Evolutionary conservation across 345 rosid species (phyloP), one percentile per base, ranked within the genome.

Genomic region (Populus euphratica): DNA sequence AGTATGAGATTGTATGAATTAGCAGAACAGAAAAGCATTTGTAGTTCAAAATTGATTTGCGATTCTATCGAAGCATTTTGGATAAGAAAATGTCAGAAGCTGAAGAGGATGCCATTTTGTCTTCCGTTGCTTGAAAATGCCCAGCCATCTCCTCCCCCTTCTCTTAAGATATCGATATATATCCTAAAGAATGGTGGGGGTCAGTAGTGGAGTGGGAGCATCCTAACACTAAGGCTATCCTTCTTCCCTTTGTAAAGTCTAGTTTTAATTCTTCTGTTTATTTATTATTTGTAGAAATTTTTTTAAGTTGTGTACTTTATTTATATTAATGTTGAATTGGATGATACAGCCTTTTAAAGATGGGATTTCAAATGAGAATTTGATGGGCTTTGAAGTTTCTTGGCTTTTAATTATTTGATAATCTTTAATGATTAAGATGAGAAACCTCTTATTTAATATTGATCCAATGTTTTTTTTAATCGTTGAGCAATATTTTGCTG

Each of bases 401-500:
- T 79, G 66, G 97, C 98, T 31, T 90, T 94, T 17, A 23, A 86
- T 67, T 77, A 88, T 85, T 85, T 85, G 1, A 33, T 33, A 4
- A 33, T 4, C 35, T 33, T 33, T 33, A 33, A 33, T 33, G 35
- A 33, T 33, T 33, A 33, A 33, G 35, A 33, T 33, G 35, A 33
- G 4, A 33, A 33, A 4, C 35, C 33, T 77, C 1, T 78, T 79
- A 73, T 33, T 6, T 3, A 69, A 76, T 76, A 78, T 86, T 23
- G 62, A 81, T 64, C 82, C 87, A 0, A 77, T 72, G 14, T 85
- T 14, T 94, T 93, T 78, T 33, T 4, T 33, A 33, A 90, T 91
- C 9, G 83, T 85, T 44, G 88, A 90, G 44, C 89, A 86, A 50
- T 94, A 89, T 83, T 86, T 91, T 72, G 90, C 91, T 27, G 97